Base-by-base conservation (phyloP, 371 early-diverging fungal genomes). In the Rhizopus microsporus region DNA sequence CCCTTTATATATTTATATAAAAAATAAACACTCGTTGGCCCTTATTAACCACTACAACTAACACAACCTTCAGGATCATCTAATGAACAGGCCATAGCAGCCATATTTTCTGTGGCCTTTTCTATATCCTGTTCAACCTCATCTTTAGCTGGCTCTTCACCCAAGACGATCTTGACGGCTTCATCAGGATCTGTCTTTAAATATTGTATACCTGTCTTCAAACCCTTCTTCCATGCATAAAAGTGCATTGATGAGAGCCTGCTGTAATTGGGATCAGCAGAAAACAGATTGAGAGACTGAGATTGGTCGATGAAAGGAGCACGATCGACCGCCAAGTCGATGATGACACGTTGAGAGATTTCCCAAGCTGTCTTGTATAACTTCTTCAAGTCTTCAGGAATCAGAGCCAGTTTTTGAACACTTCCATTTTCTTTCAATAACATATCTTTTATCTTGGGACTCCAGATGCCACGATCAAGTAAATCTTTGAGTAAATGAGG, bases 181-280 rank as follows among this genome's bases (percentile, higher is more conserved):
- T 88, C 94, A 13, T 97, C 96, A 15, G 99, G 99, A 39, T 95
- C 87, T 3, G 99, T 93, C 51, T 99, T 91, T 51, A 99, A 80
- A 71, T 99, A 99, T 81, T 99, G 99, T 97, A 99, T 97, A 60
- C 99, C 99, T 6, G 99, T 99, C 88, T 99, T 99, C 42, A 99
- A 85, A 2, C 99, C 99, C 75, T 88, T 91, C 81, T 93, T 93
- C 97, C 97, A 99, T 10, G 97, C 99, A 75, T 99, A 98, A 71
- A 99, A 99, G 75, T 99, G 99, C 99, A 99, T 99, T 16, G 90
- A 89, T 1, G 98, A 98, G 56, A 99, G 77, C 68, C 94, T 92
- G 54, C 90, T 90, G 77, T 86, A 95, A 63, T 87, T 95, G 4
- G 99, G 93, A 40, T 93, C 91, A 43, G 93, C 93, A 60, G 97